Base-by-base conservation (phyloP, 192 early-diverging fungal species). In the Haplosporangium gracile region DNA sequence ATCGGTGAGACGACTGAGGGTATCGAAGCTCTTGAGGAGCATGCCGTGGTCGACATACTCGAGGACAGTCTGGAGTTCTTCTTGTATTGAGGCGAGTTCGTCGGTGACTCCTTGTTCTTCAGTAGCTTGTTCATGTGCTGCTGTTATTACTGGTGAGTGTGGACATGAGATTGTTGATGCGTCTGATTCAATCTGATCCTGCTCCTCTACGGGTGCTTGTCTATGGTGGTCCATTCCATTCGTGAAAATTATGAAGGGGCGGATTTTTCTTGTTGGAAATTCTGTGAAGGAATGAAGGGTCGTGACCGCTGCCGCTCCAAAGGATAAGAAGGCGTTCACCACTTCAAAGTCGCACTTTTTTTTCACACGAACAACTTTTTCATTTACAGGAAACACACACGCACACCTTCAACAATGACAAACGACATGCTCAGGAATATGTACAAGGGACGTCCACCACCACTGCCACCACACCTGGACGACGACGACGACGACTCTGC, bases 21-120 rank as follows among this genome's bases (percentile, higher is more conserved):
- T 93, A 26, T 94, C 93, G 84, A 95, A 94, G 80, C 93, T 93
- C 80, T 91, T 90, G 16, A 93, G 90, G 22, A 94, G 90, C 51
- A 91, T 90, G 0, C 93, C 91, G 15, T 84, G 83, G 78, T 91
- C 90, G 65, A 95, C 91, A 79, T 91, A 91, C 36, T 94, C 93
- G 18, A 95, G 82, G 10, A 92, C 92, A 1, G 91, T 91, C 72
- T 94, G 94, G 29, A 95, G 89, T 76, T 94, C 91, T 76, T 88
- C 88, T 63, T 94, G 94, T 51, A 95, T 93, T 55, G 63, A 53
- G 16, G 78, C 60, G 0, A 85, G 55, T 42, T 85, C 78, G 16
- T 77, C 70, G 7, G 70, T 24, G 0, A 63, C 39, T 18, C 24
- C 60, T 43, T 73, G 53, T 15, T 29, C 60, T n/a, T 77, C 75